phyloP scores from a whole-genome alignment of 768 basidiomycete species.

The Rhodocollybia butyracea region DNA sequence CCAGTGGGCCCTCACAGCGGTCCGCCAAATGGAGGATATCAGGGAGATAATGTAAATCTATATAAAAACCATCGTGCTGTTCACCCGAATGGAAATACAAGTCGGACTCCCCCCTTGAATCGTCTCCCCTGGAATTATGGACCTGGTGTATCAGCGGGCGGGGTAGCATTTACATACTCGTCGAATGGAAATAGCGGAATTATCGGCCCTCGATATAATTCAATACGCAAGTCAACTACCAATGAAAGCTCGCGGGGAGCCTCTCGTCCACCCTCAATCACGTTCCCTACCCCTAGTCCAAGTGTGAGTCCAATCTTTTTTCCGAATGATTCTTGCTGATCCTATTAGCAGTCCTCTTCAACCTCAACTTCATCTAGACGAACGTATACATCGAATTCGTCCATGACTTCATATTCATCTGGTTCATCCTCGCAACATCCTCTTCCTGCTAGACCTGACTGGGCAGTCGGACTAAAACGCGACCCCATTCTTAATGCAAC shows the following conservation, averaged over 20 bases:
- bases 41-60: constrained; percentile 9
- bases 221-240: constrained; percentile 48
- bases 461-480: constrained; percentile 83
- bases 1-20: not conserved
- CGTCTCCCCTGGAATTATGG: constrained; percentile 68
- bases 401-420: too few species aligned
- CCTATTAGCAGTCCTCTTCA: constrained; percentile 59
- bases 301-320: constrained; percentile 33
- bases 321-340: constrained; percentile 8
- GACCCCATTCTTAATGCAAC: constrained; percentile 62
- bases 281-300: constrained; percentile 74
- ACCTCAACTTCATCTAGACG: constrained; percentile 78
- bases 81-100: constrained; percentile 1
- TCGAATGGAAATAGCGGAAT: constrained; percentile 33
- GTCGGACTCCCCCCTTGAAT: constrained; percentile 30
- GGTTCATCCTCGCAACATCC: constrained; percentile 74
- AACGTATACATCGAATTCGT: constrained; percentile 71
- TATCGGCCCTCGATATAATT: constrained; percentile 64
- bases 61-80: constrained; percentile 15
- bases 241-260: constrained; percentile 44
- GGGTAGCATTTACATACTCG: constrained; percentile 26
- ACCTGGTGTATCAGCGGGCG: constrained; percentile 53
- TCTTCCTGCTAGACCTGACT: constrained; percentile 80
- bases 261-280: constrained; percentile 56
- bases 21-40: not conserved